phyloP scores from a whole-genome alignment of 257 asterid species.

The Ilex aquifolium region DNA sequence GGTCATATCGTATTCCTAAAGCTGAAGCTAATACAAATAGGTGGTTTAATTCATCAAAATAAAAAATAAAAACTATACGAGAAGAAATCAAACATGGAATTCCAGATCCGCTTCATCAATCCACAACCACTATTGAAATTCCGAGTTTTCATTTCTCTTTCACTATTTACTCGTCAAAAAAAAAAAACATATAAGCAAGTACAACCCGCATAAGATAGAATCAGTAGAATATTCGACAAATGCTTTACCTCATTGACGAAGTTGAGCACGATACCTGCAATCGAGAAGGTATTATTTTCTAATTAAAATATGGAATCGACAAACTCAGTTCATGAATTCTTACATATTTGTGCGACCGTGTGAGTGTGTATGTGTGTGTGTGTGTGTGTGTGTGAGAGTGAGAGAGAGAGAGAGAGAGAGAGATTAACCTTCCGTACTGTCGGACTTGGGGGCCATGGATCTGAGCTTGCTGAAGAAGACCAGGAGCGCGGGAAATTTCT shows the following conservation, averaged over 20 bases:
- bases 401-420: background rate
- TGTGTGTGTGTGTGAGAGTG: background rate
- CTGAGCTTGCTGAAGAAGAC: background rate
- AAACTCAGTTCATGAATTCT: too few species aligned
- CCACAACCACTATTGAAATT: too few species aligned
- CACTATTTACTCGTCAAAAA: background rate
- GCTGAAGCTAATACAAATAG: too few species aligned
- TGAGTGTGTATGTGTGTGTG: background rate
- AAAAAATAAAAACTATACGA: too few species aligned
- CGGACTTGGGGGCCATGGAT: slow-evolving; percentile 85
- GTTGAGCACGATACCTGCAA: slow-evolving; percentile 84
- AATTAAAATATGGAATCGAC: background rate
- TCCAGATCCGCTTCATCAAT: too few species aligned
- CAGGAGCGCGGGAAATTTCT: slow-evolving; percentile 35
- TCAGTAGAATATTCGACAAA: background rate
- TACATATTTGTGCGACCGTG: background rate
- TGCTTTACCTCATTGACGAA: slow-evolving; percentile 72
- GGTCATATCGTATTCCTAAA: too few species aligned
- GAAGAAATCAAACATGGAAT: too few species aligned
- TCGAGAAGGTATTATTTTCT: background rate
- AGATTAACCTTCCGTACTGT: slow-evolving; percentile 64
- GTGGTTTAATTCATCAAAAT: too few species aligned
- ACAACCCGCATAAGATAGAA: background rate
- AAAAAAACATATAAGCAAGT: background rate
- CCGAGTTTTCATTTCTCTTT: too few species aligned